Percentiles rank a stretch among this genome's conserved stretches.
These are phyloP conservation scores for Paramyrothecium sp. DNA, from an alignment of 2,329 filamentous ascomycete species.

Conservation along the genomic window DNA sequence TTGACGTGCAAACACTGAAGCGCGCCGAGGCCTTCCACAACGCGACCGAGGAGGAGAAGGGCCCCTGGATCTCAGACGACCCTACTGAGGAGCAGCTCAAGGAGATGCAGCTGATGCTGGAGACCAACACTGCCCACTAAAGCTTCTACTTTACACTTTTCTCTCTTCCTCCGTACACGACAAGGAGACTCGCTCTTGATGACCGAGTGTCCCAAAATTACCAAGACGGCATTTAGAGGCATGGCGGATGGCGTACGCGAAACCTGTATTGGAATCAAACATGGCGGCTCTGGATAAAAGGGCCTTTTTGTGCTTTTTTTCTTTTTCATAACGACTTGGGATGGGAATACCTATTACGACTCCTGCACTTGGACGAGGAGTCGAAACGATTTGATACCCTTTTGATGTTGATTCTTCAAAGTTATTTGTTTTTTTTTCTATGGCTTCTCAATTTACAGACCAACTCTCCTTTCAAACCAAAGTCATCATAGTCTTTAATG, in stretches of 20 bases:
- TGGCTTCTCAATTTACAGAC: no score
- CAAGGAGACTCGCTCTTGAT: background rate
- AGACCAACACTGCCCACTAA: conserved; percentile 21
- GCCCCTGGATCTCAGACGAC: conserved; percentile 76
- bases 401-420: background rate
- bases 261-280: background rate
- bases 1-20: conserved; percentile 87
- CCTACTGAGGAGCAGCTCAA: conserved; percentile 60
- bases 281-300: background rate
- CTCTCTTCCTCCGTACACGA: background rate
- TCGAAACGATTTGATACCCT: background rate
- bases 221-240: conserved; percentile 10
- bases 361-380: background rate
- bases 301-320: background rate
- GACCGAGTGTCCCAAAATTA: background rate
- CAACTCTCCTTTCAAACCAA: no score
- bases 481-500: no score
- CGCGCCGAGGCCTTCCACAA: conserved; percentile 81
- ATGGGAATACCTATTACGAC: background rate
- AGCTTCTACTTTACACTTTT: background rate
- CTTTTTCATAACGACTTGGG: background rate
- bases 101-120: conserved; percentile 55
- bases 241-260: conserved; percentile 14
- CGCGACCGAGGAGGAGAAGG: conserved; percentile 84
- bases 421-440: background rate